phyloP scores from a whole-genome alignment of 345 rosid genomes.

The Linum tenue region DNA sequence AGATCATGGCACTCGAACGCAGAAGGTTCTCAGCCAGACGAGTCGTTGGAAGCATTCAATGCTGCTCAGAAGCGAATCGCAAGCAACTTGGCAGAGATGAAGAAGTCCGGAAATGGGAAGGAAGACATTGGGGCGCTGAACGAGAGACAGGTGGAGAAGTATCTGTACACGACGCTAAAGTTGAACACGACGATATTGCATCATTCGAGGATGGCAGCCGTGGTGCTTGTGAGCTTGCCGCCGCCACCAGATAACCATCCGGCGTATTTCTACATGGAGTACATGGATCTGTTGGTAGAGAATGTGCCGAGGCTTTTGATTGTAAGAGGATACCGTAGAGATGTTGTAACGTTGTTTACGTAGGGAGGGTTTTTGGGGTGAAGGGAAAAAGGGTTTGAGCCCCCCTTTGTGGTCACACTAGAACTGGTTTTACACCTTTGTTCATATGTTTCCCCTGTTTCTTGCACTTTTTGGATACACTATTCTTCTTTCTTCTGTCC shows the following conservation, averaged over 20 bases:
- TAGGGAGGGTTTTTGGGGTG: constrained; percentile 21
- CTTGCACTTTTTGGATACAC: neutral
- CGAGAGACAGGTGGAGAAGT: constrained; percentile 78
- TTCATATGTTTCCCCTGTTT: constrained; percentile 12
- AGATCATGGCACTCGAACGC: constrained; percentile 75
- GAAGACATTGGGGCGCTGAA: constrained; percentile 63
- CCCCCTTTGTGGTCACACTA: neutral
- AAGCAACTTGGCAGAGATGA: constrained; percentile 58
- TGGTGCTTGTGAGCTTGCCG: constrained; percentile 82
- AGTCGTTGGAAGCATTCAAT: constrained; percentile 62
- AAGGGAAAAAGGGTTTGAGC: neutral
- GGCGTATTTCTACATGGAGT: constrained; percentile 95
- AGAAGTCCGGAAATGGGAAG: constrained; percentile 30
- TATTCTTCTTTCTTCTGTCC: neutral
- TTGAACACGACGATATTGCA: constrained; percentile 70
- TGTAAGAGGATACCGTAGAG: constrained; percentile 96
- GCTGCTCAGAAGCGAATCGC: constrained; percentile 70
- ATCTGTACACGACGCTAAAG: constrained; percentile 70
- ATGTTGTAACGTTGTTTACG: constrained; percentile 93
- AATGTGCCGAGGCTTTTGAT: constrained; percentile 89
- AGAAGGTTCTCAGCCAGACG: constrained; percentile 66
- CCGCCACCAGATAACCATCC: constrained; percentile 75
- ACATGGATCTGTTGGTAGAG: constrained; percentile 95
- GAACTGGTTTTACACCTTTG: constrained; percentile 1
- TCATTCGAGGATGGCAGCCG: constrained; percentile 84